Evolutionary conservation across 225 moss, liverwort and hornwort genomes (phyloP).

Genomic region (Straminergon stramineum): DNA sequence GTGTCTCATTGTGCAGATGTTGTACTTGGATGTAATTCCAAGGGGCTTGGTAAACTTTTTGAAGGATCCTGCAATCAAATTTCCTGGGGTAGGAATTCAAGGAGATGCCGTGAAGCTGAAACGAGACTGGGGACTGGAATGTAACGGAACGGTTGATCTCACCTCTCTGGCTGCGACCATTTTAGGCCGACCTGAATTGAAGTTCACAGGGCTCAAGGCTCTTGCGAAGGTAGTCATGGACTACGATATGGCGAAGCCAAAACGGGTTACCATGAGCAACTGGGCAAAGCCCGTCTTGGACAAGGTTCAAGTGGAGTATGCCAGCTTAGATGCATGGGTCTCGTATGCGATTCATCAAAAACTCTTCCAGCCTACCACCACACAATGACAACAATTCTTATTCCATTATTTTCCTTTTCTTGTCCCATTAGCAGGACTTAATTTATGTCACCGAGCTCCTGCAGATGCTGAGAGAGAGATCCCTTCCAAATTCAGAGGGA

Average conservation of each 20-base stretch:
- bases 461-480: background rate
- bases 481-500: background rate
- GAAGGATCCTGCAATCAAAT: slow-evolving; percentile 43
- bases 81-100: slow-evolving; percentile 67
- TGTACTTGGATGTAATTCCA: slow-evolving; percentile 64
- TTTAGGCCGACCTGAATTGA: slow-evolving; percentile 32
- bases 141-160: slow-evolving; percentile 61
- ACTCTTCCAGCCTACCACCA: slow-evolving; percentile 2
- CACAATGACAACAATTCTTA: background rate
- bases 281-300: slow-evolving; percentile 56
- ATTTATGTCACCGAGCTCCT: background rate
- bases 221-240: slow-evolving; percentile 59
- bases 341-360: slow-evolving; percentile 54
- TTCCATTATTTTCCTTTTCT: background rate
- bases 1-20: slow-evolving; percentile 81
- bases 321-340: slow-evolving; percentile 82
- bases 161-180: slow-evolving; percentile 46
- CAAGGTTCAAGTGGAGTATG: slow-evolving; percentile 60
- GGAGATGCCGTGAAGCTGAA: slow-evolving; percentile 65
- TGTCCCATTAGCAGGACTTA: background rate
- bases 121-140: slow-evolving; percentile 62
- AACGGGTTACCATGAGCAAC: slow-evolving; percentile 70
- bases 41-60: slow-evolving; percentile 47
- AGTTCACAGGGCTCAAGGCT: slow-evolving; percentile 46
- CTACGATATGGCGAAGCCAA: slow-evolving; percentile 65